phyloP scores from a whole-genome alignment of 805 yeast species.

The Blastobotrys mokoenaii region DNA sequence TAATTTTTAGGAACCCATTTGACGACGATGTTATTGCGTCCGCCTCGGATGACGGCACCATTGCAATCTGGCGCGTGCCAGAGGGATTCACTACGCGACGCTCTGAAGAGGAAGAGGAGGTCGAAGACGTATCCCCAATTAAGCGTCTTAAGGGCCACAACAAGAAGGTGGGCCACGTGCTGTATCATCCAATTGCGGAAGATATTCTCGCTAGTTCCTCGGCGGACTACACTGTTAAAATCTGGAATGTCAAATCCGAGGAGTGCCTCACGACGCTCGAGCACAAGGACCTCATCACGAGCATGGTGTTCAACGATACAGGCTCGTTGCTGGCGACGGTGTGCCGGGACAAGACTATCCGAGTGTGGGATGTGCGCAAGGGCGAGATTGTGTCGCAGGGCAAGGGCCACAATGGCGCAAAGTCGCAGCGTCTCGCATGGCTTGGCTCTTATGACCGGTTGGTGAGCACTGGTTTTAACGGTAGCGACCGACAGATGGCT shows the following conservation, averaged over 20 bases:
- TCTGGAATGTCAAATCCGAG: conserved; percentile 82
- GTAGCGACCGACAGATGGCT: conserved; percentile 92
- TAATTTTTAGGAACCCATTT: conserved; percentile 54
- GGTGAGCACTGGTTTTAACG: conserved; percentile 87
- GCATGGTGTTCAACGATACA: conserved; percentile 82
- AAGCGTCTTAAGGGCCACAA: conserved; percentile 76
- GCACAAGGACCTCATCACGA: conserved; percentile 89
- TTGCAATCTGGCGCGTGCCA: conserved; percentile 85
- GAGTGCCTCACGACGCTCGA: conserved; percentile 61
- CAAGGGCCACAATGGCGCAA: conserved; percentile 87
- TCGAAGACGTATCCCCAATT: conserved; percentile 63
- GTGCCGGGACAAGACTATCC: conserved; percentile 79
- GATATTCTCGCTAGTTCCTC: conserved; percentile 86
- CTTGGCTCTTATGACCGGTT: conserved; percentile 78
- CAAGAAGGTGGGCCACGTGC: conserved; percentile 88
- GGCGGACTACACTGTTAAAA: conserved; percentile 79
- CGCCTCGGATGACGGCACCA: conserved; percentile 74
- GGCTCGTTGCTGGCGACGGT: conserved; percentile 84
- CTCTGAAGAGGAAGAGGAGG: conserved; percentile 23
- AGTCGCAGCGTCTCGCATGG: conserved; percentile 84
- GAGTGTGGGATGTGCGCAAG: conserved; percentile 84
- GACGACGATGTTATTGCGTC: conserved; percentile 67
- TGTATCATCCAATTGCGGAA: conserved; percentile 81
- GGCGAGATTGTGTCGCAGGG: conserved; percentile 76
- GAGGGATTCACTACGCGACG: conserved; percentile 51